phyloP scores from a whole-genome alignment of 2,329 filamentous ascomycete genomes.

The Drechslerella coelobrocha region DNA sequence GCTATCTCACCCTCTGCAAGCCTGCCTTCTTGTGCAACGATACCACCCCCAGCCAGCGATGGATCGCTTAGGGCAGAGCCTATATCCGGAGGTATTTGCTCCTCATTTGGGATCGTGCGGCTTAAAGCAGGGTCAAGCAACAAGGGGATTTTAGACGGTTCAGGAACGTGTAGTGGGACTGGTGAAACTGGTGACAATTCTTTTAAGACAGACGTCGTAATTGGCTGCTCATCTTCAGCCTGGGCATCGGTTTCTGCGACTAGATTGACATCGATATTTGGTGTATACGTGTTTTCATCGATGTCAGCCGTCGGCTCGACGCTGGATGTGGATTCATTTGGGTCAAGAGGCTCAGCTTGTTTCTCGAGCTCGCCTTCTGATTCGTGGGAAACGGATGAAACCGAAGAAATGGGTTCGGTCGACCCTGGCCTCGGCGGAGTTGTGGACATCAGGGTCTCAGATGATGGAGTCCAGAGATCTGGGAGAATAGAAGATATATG shows the following conservation, averaged over 20 bases:
- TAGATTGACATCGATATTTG: constrained; percentile 28
- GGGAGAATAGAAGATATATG: background rate
- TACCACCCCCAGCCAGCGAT: constrained; percentile 14
- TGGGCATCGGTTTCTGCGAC: constrained; percentile 29
- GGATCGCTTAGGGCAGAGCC: constrained; percentile 47
- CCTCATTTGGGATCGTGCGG: constrained; percentile 47
- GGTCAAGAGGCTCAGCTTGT: constrained; percentile 29
- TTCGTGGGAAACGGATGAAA: constrained; percentile 29
- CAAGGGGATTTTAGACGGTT: constrained; percentile 73
- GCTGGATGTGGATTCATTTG: constrained; percentile 9
- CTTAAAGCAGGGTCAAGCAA: constrained; percentile 74
- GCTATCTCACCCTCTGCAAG: constrained; percentile 2
- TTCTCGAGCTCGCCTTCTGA: constrained; percentile 8
- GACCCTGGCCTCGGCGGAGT: constrained; percentile 45
- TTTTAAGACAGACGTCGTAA: constrained; percentile 46
- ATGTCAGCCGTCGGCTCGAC: background rate
- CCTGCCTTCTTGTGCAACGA: constrained; percentile 12
- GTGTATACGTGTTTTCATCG: constrained; percentile 32
- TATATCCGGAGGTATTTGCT: constrained; percentile 42
- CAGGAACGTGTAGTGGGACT: constrained; percentile 71
- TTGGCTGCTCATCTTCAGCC: constrained; percentile 35
- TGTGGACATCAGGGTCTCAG: constrained; percentile 45
- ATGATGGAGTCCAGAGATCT: background rate
- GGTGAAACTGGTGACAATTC: constrained; percentile 69
- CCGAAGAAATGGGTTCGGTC: constrained; percentile 43